phyloP scores from a whole-genome alignment of 2,329 filamentous ascomycete genomes.

The Knufia fluminis region DNA sequence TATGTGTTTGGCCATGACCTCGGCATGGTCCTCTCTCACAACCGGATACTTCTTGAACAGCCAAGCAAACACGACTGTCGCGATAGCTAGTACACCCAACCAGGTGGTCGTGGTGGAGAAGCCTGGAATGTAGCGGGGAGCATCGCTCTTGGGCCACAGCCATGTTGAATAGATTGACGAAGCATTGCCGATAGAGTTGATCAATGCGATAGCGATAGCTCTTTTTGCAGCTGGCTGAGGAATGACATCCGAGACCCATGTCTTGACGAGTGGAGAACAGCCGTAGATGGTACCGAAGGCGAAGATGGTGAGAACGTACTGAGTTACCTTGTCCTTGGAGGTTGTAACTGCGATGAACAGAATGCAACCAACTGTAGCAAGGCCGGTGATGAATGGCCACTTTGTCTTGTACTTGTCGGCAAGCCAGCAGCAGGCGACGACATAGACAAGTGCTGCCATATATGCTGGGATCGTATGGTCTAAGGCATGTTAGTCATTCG shows the following conservation, averaged over 20 bases:
- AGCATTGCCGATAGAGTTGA: conserved; percentile 63
- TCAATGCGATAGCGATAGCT: conserved; percentile 61
- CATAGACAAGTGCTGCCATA: conserved; percentile 22
- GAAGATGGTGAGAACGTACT: conserved; percentile 57
- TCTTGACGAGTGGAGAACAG: conserved; percentile 48
- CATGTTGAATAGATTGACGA: conserved; percentile 62
- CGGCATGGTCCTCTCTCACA: neutral
- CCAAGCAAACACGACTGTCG: conserved; percentile 6
- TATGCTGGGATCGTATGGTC: conserved; percentile 25
- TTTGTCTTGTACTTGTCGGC: conserved; percentile 20
- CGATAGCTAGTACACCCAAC: conserved; percentile 1
- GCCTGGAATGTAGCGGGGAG: conserved; percentile 27
- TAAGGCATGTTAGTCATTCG: neutral
- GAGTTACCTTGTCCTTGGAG: conserved; percentile 49
- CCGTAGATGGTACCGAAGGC: conserved; percentile 25
- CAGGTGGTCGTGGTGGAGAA: conserved; percentile 14
- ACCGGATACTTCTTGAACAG: conserved; percentile 6
- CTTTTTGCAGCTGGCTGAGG: conserved; percentile 68
- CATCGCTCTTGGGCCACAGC: conserved; percentile 47
- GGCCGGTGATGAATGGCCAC: conserved; percentile 24
- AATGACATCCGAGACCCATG: conserved; percentile 68
- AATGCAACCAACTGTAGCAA: conserved; percentile 51
- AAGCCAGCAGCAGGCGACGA: conserved; percentile 23
- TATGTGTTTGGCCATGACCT: conserved; percentile 4
- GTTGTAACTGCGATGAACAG: conserved; percentile 60